Evolutionary conservation across 441 rosid species (phyloP).

Genomic region (Gossypium schwendimanii): DNA sequence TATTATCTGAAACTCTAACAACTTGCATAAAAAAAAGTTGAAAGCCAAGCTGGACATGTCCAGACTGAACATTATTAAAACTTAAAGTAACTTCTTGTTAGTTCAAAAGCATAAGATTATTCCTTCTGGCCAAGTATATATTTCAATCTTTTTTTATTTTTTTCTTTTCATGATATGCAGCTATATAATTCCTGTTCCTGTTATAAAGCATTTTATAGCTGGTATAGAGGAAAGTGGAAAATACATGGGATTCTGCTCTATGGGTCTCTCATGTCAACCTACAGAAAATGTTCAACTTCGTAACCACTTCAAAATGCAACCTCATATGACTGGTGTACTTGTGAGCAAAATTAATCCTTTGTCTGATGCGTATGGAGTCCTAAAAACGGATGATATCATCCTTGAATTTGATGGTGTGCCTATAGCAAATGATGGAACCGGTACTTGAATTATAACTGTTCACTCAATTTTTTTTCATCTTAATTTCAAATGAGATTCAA

Average conservation of each 20-base stretch:
- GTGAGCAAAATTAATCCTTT: conserved; percentile 74
- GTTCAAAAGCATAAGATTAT: not conserved
- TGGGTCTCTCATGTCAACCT: conserved; percentile 78
- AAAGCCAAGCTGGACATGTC: not conserved
- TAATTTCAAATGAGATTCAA: not conserved
- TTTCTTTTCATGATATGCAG: conserved; percentile 30
- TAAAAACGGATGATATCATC: conserved; percentile 71
- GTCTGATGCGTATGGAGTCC: conserved; percentile 44
- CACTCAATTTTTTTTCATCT: not conserved
- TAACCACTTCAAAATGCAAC: conserved; percentile 45
- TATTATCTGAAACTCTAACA: not conserved
- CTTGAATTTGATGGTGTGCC: conserved; percentile 70
- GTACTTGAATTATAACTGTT: conserved; percentile 28
- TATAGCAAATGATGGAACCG: conserved; percentile 86
- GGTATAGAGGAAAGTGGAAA: conserved; percentile 65
- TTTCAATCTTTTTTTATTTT: not conserved
- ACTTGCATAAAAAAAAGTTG: not conserved
- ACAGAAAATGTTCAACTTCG: conserved; percentile 75
- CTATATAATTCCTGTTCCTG: conserved; percentile 79
- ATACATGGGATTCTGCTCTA: conserved; percentile 68
- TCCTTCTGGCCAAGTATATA: conserved; percentile 8
- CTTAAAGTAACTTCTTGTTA: not conserved
- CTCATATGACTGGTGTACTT: conserved; percentile 75
- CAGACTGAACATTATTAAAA: not conserved
- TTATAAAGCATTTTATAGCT: conserved; percentile 65